These are phyloP conservation scores for Cicer arietinum DNA, from an alignment of 306 rosid genomes.

Conservation along the genomic window DNA sequence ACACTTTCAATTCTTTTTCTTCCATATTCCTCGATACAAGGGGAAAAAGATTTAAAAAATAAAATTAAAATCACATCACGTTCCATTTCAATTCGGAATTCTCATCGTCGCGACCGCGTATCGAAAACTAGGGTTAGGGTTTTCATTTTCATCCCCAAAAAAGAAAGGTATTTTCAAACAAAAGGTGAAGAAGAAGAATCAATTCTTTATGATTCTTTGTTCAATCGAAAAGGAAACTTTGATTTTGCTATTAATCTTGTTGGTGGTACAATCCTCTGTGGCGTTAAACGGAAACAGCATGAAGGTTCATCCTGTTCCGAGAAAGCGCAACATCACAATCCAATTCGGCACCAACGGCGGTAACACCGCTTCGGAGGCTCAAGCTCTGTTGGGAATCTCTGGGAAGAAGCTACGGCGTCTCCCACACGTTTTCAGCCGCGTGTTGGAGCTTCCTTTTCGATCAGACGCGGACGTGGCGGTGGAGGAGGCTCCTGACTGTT, in stretches of 20 bases:
- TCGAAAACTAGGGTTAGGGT: conserved; percentile 49
- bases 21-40: background rate
- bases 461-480: conserved; percentile 88
- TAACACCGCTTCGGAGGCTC: conserved; percentile 58
- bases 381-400: conserved; percentile 53
- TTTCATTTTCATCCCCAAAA: conserved; percentile 27
- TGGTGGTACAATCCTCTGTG: conserved; percentile 40
- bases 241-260: conserved; percentile 22
- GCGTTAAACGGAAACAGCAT: conserved; percentile 46
- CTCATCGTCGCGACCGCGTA: background rate
- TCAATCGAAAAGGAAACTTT: conserved; percentile 9
- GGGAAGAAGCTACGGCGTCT: conserved; percentile 87
- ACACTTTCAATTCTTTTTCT: background rate
- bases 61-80: background rate
- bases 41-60: background rate
- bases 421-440: conserved; percentile 91
- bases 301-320: conserved; percentile 94
- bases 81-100: conserved; percentile 9
- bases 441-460: conserved; percentile 90
- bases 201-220: conserved; percentile 64
- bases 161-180: background rate
- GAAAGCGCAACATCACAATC: conserved; percentile 86
- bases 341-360: conserved; percentile 58
- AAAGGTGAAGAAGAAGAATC: background rate
- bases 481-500: conserved; percentile 77